phyloP scores from a whole-genome alignment of 768 basidiomycete species.

The Lactarius indigo region DNA sequence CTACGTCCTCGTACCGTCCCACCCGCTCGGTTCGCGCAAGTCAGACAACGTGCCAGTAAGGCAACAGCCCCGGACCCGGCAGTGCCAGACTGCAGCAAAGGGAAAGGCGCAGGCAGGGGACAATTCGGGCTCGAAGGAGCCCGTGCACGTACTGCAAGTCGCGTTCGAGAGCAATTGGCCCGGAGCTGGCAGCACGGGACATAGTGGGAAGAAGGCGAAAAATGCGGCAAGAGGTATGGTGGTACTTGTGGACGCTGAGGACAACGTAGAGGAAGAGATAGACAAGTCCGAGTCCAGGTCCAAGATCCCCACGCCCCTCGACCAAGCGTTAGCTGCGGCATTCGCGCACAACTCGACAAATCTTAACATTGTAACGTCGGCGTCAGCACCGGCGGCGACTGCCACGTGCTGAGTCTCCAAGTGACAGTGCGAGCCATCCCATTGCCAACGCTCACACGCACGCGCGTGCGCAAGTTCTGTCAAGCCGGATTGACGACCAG shows the following conservation, averaged over 20 bases:
- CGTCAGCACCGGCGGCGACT: neutral
- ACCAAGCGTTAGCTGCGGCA: constrained; percentile 2
- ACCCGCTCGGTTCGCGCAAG: neutral
- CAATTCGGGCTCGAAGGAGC: neutral
- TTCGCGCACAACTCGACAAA: constrained; percentile 10
- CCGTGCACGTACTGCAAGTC: constrained; percentile 7
- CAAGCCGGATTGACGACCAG: too few species aligned
- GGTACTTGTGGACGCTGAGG: neutral
- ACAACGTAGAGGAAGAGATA: neutral
- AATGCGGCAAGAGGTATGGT: neutral
- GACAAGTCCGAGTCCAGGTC: too few species aligned
- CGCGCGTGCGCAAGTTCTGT: too few species aligned
- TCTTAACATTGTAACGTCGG: neutral
- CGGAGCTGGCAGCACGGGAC: neutral
- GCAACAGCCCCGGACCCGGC: neutral
- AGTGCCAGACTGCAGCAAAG: neutral
- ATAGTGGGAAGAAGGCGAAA: neutral
- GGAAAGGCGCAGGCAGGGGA: neutral
- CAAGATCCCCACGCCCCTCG: neutral
- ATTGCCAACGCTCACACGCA: neutral
- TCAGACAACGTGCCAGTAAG: neutral
- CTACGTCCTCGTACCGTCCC: constrained; percentile 4
- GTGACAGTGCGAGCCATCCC: neutral
- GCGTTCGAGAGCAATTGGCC: constrained; percentile 14
- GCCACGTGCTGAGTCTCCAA: neutral